Base-by-base conservation (phyloP, 1,284 basidiomycete species). In the Inonotus hispidus region DNA sequence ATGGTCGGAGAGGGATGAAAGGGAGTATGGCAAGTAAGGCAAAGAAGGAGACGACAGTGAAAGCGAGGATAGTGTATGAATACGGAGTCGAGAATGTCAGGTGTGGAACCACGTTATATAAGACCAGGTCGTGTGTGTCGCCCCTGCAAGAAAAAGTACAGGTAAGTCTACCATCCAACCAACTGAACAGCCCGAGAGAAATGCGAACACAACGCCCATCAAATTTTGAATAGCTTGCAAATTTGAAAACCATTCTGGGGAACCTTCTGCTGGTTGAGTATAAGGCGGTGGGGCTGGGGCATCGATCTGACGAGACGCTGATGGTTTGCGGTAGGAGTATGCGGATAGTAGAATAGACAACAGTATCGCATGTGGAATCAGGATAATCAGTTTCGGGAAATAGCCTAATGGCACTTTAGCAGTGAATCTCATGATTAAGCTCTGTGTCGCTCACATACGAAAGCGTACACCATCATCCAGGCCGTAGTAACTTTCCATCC, bases 141-240 rank as follows among this genome's bases (percentile, higher is more conserved):
- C 80, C 79, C 6, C 83, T 84, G 60, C 21, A 43, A 50, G 29
- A 16, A 43, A 45, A 25, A 53, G 50, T 43, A 41, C 25, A 39
- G 32, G 53, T 32, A n/a, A 37, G 43, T 37, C 23, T 60, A 43
- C 32, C 21, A 14, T n/a, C 10, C 10, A 19, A 32, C 62, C 21
- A 43, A 21, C 38, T n/a, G 13, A 53, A 10, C 50, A 53, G 5
- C 27, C 57, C 14, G 43, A 32, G 32, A 53, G 58, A 35, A 63
- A 23, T 68, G 13, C 85, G 64, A 71, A 90, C 85, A 83, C 75
- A 4, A 79, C 75, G 29, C 90, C 90, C 89, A 92, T 91, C 23
- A 92, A 79, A 65, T 92, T 92, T 67, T 92, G 90, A 29, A 91
- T 87, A 0, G 78, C 88, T 72, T 91, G 88, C 1, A 92, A 75